Evolutionary conservation across 1,139 yeast species (phyloP).

Genomic region (Protomyces inundatus): DNA sequence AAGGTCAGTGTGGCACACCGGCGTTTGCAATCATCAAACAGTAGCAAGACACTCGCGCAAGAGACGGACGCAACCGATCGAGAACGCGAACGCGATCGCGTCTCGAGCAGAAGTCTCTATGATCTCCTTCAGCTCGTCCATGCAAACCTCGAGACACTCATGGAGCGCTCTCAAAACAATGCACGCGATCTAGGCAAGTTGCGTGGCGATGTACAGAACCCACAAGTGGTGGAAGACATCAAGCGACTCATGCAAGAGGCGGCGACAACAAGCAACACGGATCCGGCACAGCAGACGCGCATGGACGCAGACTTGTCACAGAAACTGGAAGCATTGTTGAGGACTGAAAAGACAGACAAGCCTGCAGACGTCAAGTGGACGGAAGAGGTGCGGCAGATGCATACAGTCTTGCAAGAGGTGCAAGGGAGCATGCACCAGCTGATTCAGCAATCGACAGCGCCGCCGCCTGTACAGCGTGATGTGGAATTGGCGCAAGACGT

Average conservation of each 20-base stretch:
- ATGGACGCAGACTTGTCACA: slow-evolving; percentile 7
- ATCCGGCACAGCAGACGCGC: slow-evolving; percentile 4
- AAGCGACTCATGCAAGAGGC: slow-evolving; percentile 16
- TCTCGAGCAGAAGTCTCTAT: slow-evolving; percentile 8
- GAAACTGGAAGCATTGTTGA: slow-evolving; percentile 14
- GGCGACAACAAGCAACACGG: background rate
- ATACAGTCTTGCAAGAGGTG: background rate
- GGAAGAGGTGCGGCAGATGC: background rate
- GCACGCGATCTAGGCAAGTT: slow-evolving; percentile 19
- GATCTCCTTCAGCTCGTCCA: slow-evolving; percentile 6
- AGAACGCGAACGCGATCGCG: background rate
- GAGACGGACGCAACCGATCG: background rate
- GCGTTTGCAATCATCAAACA: slow-evolving; percentile 6
- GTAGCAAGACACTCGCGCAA: slow-evolving; percentile 2
- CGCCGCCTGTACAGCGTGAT: background rate
- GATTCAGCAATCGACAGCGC: background rate
- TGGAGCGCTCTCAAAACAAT: slow-evolving; percentile 23
- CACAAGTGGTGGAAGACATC: slow-evolving; percentile 20
- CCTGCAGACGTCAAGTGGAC: background rate
- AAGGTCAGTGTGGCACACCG: slow-evolving; percentile 15
- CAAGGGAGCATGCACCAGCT: background rate
- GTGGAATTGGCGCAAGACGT: background rate
- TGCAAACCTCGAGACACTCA: slow-evolving; percentile 13
- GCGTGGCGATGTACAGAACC: slow-evolving; percentile 20
- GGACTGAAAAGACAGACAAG: background rate